A percentile compares a stretch with the other conserved stretches of the same genome.
These are phyloP conservation scores for Talaromyces wortmannii DNA, from an alignment of 495 filamentous ascomycete species.

Conservation along the genomic window DNA sequence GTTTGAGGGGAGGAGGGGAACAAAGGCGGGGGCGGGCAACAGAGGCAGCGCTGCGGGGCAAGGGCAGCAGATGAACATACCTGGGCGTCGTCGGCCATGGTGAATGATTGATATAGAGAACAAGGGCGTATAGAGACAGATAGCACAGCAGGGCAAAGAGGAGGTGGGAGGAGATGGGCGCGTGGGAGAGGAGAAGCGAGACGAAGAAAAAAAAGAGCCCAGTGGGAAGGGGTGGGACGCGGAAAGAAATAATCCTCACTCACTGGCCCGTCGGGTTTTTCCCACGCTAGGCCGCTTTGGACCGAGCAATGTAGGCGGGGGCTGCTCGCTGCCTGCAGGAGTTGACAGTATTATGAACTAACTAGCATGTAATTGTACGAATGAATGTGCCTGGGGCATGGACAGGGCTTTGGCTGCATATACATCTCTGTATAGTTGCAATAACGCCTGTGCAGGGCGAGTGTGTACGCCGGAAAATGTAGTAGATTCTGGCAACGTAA, in stretches of 20 bases:
- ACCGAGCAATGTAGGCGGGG: background rate
- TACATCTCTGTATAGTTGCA: no score
- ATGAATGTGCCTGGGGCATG: no score
- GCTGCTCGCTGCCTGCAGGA: no score
- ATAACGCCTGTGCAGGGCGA: no score
- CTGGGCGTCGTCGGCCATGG: slow-evolving; percentile 45
- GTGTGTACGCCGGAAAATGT: no score
- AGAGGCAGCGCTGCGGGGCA: slow-evolving; percentile 17
- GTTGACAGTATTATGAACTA: no score
- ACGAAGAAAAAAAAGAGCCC: slow-evolving; percentile 1
- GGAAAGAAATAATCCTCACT: background rate
- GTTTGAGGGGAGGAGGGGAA: background rate
- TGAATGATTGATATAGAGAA: slow-evolving; percentile 24
- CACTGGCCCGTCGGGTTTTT: background rate
- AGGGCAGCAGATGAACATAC: slow-evolving; percentile 20
- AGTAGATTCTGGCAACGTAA: no score
- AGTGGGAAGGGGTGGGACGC: slow-evolving; percentile 2
- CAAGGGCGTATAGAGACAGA: slow-evolving; percentile 10
- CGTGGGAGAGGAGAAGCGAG: slow-evolving; percentile 1
- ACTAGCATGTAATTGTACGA: no score
- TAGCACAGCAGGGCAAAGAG: slow-evolving; percentile 13
- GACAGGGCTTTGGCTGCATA: no score
- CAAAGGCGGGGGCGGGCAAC: slow-evolving; percentile 16
- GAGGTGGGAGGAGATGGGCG: slow-evolving; percentile 2
- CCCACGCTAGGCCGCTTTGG: background rate